Percentiles rank a stretch among this genome's conserved stretches.
Evolutionary conservation across 2,329 filamentous ascomycete genomes (phyloP).

Genomic region (Claviceps paspali): DNA sequence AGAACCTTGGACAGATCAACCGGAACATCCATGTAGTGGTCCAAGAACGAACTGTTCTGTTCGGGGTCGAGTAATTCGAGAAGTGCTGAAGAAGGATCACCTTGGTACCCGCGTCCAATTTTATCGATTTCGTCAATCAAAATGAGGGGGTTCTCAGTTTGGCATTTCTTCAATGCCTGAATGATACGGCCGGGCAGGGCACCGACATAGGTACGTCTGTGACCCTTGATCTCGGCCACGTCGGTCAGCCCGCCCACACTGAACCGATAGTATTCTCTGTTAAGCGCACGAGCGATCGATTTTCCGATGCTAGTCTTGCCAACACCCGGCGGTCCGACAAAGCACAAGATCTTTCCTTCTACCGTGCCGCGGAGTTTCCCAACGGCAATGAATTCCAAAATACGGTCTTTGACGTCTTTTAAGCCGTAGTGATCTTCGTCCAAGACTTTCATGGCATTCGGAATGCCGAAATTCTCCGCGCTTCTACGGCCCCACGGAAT

Average conservation of each 20-base stretch:
- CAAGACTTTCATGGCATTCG: constrained; percentile 75
- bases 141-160: constrained; percentile 94
- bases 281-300: constrained; percentile 86
- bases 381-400: constrained; percentile 94
- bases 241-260: constrained; percentile 94
- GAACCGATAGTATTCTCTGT: constrained; percentile 95
- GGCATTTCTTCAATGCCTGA: constrained; percentile 95
- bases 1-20: constrained; percentile 95
- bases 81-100: constrained; percentile 85
- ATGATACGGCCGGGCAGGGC: constrained; percentile 93
- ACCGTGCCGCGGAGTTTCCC: constrained; percentile 94
- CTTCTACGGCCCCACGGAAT: constrained; percentile 95
- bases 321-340: constrained; percentile 92
- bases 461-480: constrained; percentile 90
- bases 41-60: constrained; percentile 92
- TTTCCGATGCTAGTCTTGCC: constrained; percentile 99
- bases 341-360: constrained; percentile 95
- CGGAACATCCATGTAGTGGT: constrained; percentile 97
- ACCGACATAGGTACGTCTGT: constrained; percentile 90
- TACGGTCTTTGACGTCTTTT: constrained; percentile 97
- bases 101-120: constrained; percentile 90
- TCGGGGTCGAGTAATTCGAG: constrained; percentile 91
- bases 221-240: constrained; percentile 97
- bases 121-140: constrained; percentile 98
- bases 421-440: constrained; percentile 95